Evolutionary conservation across 169 alveolate species (phyloP).

Genomic region (Plasmodium reichenowi): DNA sequence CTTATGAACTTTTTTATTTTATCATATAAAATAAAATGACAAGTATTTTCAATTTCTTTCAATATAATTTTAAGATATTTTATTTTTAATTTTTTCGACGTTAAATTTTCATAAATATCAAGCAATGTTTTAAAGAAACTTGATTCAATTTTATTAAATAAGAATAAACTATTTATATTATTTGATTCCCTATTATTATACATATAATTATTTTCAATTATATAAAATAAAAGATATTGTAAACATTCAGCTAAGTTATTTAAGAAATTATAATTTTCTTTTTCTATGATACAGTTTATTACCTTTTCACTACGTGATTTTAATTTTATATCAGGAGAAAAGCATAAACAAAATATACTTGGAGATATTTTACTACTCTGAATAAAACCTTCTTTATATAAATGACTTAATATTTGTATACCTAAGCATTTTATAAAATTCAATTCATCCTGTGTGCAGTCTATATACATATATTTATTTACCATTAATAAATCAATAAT

Average conservation of each 20-base stretch:
- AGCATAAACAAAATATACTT: constrained; percentile 47
- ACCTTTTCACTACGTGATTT: constrained; percentile 62
- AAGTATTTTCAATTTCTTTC: constrained; percentile 69
- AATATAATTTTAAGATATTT: constrained; percentile 53
- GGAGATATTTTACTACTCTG: constrained; percentile 48
- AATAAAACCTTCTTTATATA: constrained; percentile 73
- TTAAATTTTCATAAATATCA: constrained; percentile 48
- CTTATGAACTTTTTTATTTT: constrained; percentile 38
- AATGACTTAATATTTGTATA: constrained; percentile 31
- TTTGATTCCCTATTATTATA: background rate
- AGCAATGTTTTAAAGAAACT: constrained; percentile 35
- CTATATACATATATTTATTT: constrained; percentile 41
- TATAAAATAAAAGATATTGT: constrained; percentile 50
- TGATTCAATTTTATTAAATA: constrained; percentile 52
- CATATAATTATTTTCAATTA: constrained; percentile 67
- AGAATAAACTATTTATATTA: background rate
- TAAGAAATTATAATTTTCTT: constrained; percentile 54
- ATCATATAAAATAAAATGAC: constrained; percentile 43
- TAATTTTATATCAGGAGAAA: constrained; percentile 32
- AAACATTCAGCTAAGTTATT: constrained; percentile 67
- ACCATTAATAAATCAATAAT: constrained; percentile 27
- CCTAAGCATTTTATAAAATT: constrained; percentile 53
- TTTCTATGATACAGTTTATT: constrained; percentile 42
- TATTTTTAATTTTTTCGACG: constrained; percentile 25
- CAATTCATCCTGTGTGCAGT: constrained; percentile 62